Evolutionary conservation across 2,329 filamentous ascomycete species (phyloP), one percentile per base, ranked within the genome.

Genomic region (Triangularia verruculosa): DNA sequence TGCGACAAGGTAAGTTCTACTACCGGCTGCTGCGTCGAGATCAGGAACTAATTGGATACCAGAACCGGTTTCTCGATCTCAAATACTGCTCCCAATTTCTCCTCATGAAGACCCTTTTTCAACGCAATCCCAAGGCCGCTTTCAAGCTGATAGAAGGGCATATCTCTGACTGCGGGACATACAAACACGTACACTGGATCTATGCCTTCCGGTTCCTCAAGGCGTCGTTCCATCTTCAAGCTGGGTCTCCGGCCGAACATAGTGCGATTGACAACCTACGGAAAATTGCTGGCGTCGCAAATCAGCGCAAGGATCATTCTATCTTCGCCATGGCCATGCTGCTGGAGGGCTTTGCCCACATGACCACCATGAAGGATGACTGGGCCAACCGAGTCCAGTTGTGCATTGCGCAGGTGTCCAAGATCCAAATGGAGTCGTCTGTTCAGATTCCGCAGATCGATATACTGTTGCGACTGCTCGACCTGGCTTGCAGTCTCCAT

Each of bases 21-120:
- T 17, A 7, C 34, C 30, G 11, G 3, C 25, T 51, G 20, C 32
- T 32, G 7, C 32, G 27, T 22, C 22, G 28, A 15, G n/a, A 5
- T 17, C 24, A 17, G 1, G 51, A n/a, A 70, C 66, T 73, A 30
- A 74, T 60, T 11, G 13, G 8, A 1, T 20, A 7, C 28, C 86
- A 47, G 78, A 83, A 86, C 65, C 81, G 83, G 55, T 82, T 87
- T 65, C 71, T 77, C 25, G 90, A 93, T 69, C 75, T 93, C 43
- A 92, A 91, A 73, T 92, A 92, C 74, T 86, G 86, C 66, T 91
- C 92, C 83, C 86, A 91, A 67, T 91, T 92, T 72, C 78, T 92
- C 15, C 84, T 90, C 64, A 82, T 88, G 57, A 88, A 90, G 68
- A 83, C 90, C 1, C 79, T 91, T 63, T 91, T 89, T 68, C 87